Evolutionary conservation across 306 rosid genomes (phyloP).

Genomic region (Vigna mungo): DNA sequence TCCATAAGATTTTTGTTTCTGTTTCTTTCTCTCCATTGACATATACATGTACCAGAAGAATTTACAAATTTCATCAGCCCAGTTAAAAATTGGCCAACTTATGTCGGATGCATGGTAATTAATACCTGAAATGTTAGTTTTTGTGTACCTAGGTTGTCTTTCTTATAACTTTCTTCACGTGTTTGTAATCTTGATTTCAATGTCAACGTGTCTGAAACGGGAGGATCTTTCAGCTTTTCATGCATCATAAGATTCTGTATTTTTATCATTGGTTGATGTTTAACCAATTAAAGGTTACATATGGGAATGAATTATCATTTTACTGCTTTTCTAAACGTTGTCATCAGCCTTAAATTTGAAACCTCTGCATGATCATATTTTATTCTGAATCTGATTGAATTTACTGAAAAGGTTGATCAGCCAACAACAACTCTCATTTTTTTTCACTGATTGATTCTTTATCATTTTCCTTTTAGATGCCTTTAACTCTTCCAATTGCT

Average conservation of each 20-base stretch:
- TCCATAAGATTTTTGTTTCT: neutral
- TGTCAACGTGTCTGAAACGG: neutral
- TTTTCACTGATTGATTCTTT: conserved; percentile 26
- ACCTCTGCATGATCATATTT: neutral
- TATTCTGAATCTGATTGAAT: neutral
- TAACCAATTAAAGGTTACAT: neutral
- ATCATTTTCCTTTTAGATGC: conserved; percentile 40
- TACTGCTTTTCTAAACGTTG: neutral
- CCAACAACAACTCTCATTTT: neutral
- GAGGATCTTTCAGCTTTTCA: conserved; percentile 13
- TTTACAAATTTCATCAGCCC: conserved; percentile 34
- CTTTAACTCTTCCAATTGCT: conserved; percentile 35
- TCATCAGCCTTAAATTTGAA: conserved; percentile 19
- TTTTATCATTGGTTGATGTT: conserved; percentile 5
- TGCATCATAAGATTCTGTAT: neutral
- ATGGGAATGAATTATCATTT: neutral
- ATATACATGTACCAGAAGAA: conserved; percentile 22
- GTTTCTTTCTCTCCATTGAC: neutral
- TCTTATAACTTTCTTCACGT: neutral
- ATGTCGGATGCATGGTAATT: neutral
- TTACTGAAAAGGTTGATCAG: neutral
- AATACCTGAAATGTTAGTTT: conserved; percentile 17
- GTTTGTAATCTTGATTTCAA: conserved; percentile 28
- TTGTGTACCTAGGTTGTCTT: neutral
- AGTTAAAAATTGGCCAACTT: conserved; percentile 3